Percentiles rank a stretch among this genome's conserved stretches.
Evolutionary conservation across 169 alveolate species (phyloP).

Genomic region (Babesia caballi): DNA sequence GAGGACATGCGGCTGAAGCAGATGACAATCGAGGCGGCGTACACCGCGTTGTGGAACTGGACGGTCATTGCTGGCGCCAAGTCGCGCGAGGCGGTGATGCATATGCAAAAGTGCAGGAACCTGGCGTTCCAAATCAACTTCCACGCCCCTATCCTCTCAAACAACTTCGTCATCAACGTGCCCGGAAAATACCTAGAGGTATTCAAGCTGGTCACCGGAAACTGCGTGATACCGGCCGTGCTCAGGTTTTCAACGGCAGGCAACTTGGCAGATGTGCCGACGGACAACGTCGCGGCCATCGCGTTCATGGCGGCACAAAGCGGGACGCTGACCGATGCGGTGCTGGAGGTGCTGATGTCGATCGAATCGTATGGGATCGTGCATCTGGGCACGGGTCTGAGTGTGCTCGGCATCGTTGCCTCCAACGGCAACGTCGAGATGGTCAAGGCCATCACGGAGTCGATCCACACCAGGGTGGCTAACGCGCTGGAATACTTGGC

Average conservation of each 20-base stretch:
- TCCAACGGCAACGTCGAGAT: conserved; percentile 60
- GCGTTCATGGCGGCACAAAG: conserved; percentile 64
- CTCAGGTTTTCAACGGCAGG: conserved; percentile 17
- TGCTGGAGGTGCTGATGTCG: conserved; percentile 39
- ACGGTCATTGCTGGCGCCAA: conserved; percentile 68
- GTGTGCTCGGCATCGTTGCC: conserved; percentile 66
- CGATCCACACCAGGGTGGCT: background rate
- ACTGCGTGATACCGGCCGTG: conserved; percentile 51
- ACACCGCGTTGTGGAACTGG: conserved; percentile 75
- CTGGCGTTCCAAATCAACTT: conserved; percentile 66
- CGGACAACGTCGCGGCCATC: conserved; percentile 37
- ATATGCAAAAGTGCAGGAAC: conserved; percentile 67
- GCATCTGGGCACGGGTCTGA: conserved; percentile 71
- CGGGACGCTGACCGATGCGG: conserved; percentile 9
- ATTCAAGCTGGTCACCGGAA: conserved; percentile 63
- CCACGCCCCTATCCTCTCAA: conserved; percentile 67
- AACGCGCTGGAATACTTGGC: background rate
- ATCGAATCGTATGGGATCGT: conserved; percentile 48
- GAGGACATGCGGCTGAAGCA: conserved; percentile 32
- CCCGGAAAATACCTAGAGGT: conserved; percentile 59
- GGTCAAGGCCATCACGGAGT: conserved; percentile 48
- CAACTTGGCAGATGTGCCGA: background rate
- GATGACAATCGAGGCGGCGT: conserved; percentile 67
- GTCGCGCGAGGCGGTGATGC: conserved; percentile 59
- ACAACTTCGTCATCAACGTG: conserved; percentile 45